These are phyloP conservation scores for Quercus robur DNA, from an alignment of 306 rosid species.

Conservation along the genomic window DNA sequence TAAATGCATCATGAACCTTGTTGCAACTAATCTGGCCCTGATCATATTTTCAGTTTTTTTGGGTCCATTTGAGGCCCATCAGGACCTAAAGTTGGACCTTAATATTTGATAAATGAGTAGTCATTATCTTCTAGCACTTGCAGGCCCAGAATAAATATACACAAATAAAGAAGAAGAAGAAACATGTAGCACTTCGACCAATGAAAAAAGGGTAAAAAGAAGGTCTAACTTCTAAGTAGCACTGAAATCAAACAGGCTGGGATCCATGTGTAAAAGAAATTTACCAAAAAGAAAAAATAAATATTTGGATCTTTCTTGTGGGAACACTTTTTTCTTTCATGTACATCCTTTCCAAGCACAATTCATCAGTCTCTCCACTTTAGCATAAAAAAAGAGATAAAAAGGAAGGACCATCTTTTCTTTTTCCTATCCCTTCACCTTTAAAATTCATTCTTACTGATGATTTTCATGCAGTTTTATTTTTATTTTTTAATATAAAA, in stretches of 20 bases:
- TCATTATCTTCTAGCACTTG: neutral
- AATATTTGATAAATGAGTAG: neutral
- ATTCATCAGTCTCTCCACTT: conserved; percentile 44
- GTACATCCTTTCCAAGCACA: conserved; percentile 43
- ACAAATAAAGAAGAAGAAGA: neutral
- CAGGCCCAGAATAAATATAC: neutral
- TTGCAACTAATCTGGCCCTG: no score
- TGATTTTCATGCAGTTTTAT: conserved; percentile 60
- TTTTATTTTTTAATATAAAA: conserved; percentile 17
- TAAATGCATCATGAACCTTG: no score
- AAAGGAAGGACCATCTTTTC: conserved; percentile 58
- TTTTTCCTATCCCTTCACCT: conserved; percentile 49
- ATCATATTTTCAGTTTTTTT: no score
- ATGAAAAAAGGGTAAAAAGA: neutral
- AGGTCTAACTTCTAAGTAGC: neutral
- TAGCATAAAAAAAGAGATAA: conserved; percentile 42
- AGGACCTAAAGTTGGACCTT: neutral
- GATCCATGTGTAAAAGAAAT: conserved; percentile 13
- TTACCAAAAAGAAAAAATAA: conserved; percentile 1
- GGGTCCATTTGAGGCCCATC: neutral
- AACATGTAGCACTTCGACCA: neutral
- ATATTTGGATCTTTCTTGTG: conserved; percentile 37
- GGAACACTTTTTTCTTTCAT: conserved; percentile 34
- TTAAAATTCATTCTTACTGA: conserved; percentile 44
- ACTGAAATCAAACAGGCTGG: neutral